Evolutionary conservation across 768 basidiomycete genomes (phyloP), one percentile per base, ranked within the genome.

Genomic region (Phanerochaete sordida): DNA sequence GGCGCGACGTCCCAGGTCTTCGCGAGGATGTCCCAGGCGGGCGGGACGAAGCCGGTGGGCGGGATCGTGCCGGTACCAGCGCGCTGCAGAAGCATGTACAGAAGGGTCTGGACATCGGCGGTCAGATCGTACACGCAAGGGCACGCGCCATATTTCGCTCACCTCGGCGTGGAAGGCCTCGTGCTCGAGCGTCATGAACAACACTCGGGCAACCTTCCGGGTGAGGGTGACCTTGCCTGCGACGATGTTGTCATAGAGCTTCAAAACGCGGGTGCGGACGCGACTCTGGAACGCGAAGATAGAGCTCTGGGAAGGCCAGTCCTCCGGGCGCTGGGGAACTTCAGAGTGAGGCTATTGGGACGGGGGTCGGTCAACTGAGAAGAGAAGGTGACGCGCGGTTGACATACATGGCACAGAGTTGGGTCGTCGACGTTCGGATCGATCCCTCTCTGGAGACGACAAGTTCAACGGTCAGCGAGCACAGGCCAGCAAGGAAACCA

Each of bases 361-460:
- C 28, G 2, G 26, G 47, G 43, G 3, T 45, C 5, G 39, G 23
- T n/a, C n/a, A 16, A 5, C 15, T 13, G 26, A 21, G 12, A 24
- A 28, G 35, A 9, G 28, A 27, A 1, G 37, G 13, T 35, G 24
- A 44, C 1, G 24, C 16, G 39, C 7, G 30, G 2, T 15, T 7
- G 3, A 72, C 87, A 55, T 72, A 94, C 93, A 69, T 98, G 94
- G 62, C 91, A 91, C 70, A 87, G 76, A 3, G 83, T 85, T 0
- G 94, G 93, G 67, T 97, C 91, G 61, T 97, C 91, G 26, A 98
- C 94, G 66, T 88, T 85, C 0, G 97, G 97, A 65, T 98, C 97
- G 66, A 99, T 96, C 8, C 97, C 97, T 37, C 97, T 85, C 87
- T 95, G 71, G 70, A 74, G 62, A 73, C 27, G 47, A 35, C 6